Evolutionary conservation across 176 grass and related monocot genomes (phyloP).

Genomic region (Puya raimondii): DNA sequence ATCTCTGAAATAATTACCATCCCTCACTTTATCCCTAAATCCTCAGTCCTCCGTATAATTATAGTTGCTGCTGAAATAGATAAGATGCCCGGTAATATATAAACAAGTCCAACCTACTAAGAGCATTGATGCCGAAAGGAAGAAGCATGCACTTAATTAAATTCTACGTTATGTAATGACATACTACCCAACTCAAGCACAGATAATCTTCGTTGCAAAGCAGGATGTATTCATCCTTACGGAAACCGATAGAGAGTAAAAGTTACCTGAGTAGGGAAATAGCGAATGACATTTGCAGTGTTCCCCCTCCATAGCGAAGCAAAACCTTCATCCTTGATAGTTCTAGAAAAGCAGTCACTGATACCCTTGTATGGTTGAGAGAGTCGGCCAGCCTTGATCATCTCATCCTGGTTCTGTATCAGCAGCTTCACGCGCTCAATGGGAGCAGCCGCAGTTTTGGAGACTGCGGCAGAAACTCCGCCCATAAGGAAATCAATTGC

Average conservation of each 20-base stretch:
- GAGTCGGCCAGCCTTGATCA: conserved; percentile 84
- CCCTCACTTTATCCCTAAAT: no score
- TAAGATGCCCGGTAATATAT: no score
- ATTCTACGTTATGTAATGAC: no score
- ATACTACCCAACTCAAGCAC: no score
- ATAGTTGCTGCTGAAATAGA: no score
- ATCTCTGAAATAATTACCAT: no score
- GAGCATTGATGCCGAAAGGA: no score
- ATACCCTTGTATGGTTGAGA: conserved; percentile 95
- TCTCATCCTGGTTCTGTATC: conserved; percentile 98
- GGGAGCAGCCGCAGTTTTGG: conserved; percentile 89
- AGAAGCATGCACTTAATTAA: no score
- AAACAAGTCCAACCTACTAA: no score
- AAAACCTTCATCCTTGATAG: conserved; percentile 78
- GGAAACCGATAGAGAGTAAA: not conserved
- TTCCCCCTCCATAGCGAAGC: conserved; percentile 79
- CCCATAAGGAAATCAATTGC: conserved; percentile 87
- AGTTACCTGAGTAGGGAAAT: conserved; percentile 88
- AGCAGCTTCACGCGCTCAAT: conserved; percentile 91
- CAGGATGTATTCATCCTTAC: not conserved
- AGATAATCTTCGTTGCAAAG: no score
- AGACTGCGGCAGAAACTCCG: conserved; percentile 86
- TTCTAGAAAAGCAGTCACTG: conserved; percentile 66
- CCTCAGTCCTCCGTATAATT: no score
- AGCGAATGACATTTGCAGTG: conserved; percentile 84